phyloP scores from a whole-genome alignment of 495 filamentous ascomycete genomes.

The Aspergillus olivimuriae region DNA sequence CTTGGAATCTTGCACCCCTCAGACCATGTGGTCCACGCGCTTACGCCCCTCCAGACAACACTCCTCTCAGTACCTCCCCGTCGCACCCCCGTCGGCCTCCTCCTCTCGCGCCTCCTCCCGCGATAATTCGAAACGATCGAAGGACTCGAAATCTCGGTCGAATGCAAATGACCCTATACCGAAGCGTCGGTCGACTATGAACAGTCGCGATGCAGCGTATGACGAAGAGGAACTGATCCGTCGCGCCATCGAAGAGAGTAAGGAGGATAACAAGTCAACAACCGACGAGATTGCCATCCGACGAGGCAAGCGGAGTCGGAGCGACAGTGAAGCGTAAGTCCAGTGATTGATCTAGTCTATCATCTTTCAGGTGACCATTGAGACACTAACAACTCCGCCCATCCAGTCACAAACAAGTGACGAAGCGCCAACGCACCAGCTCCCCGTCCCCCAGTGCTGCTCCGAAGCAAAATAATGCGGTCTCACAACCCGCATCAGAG shows the following conservation, averaged over 20 bases:
- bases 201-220: conserved; percentile 91
- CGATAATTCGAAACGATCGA: conserved; percentile 41
- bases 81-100: conserved; percentile 42
- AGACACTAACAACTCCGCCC: too few species aligned
- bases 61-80: conserved; percentile 65
- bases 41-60: conserved; percentile 45
- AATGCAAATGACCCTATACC: conserved; percentile 41
- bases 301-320: conserved; percentile 75
- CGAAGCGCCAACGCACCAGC: conserved; percentile 67
- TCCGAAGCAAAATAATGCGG: conserved; percentile 40
- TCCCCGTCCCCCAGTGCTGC: conserved; percentile 62
- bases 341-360: too few species aligned
- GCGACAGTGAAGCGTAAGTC: conserved; percentile 89
- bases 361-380: too few species aligned
- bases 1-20: neutral
- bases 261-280: conserved; percentile 53
- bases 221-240: conserved; percentile 89
- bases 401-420: conserved; percentile 45
- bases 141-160: conserved; percentile 41
- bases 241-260: conserved; percentile 91
- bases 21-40: conserved; percentile 11
- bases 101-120: conserved; percentile 40
- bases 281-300: conserved; percentile 44
- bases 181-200: conserved; percentile 94
- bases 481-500: conserved; percentile 59